These are phyloP conservation scores for Sordaria brevicollis DNA, from an alignment of 495 filamentous ascomycete species.

Conservation along the genomic window DNA sequence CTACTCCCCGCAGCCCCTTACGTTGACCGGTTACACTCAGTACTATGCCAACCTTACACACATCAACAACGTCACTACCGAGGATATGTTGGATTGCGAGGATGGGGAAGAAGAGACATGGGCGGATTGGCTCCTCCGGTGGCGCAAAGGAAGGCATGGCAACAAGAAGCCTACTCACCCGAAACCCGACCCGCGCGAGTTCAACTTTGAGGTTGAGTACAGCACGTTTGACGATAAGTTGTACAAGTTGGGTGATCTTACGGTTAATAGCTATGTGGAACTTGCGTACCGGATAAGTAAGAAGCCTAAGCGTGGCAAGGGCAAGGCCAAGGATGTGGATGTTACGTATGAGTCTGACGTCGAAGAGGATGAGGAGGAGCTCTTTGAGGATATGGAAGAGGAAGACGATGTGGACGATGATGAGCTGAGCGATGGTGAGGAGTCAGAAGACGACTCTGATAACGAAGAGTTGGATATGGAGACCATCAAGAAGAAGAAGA, in stretches of 20 bases:
- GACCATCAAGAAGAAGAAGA: conserved; percentile 24
- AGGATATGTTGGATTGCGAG: not conserved
- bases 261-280: conserved; percentile 67
- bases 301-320: conserved; percentile 19
- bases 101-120: conserved; percentile 12
- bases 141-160: conserved; percentile 45
- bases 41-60: conserved; percentile 88
- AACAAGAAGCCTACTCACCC: conserved; percentile 40
- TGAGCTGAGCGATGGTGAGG: conserved; percentile 2
- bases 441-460: not conserved
- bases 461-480: conserved; percentile 17
- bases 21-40: conserved; percentile 69
- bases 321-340: conserved; percentile 11
- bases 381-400: not conserved
- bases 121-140: conserved; percentile 23
- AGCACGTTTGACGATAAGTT: conserved; percentile 63
- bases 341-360: not conserved
- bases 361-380: not conserved
- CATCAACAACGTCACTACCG: conserved; percentile 51
- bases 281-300: conserved; percentile 71
- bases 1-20: conserved; percentile 77
- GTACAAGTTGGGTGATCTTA: conserved; percentile 73
- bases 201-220: conserved; percentile 80
- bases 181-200: conserved; percentile 47
- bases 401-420: not conserved